Percentiles rank a stretch among this genome's conserved stretches.
Evolutionary conservation across 176 grass and related monocot species (phyloP).

Genomic region (Calamus simplicifolius): DNA sequence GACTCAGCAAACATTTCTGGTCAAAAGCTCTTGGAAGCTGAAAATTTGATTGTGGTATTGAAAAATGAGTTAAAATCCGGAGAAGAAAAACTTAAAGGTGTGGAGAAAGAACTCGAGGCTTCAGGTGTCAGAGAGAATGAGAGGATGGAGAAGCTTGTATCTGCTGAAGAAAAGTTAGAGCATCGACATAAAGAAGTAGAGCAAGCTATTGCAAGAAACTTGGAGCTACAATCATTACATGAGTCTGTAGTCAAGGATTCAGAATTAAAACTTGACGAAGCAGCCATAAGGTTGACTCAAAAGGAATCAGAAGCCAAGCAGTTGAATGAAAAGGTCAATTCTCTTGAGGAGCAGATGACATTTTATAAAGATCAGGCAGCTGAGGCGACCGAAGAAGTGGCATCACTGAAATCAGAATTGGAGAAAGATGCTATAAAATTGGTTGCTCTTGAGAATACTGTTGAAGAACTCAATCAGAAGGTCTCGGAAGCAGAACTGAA

Average conservation of each 20-base stretch:
- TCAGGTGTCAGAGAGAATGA: slow-evolving; percentile 40
- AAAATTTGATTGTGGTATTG: slow-evolving; percentile 31
- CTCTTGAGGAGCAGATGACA: slow-evolving; percentile 37
- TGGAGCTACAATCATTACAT: slow-evolving; percentile 56
- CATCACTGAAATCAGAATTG: slow-evolving; percentile 64
- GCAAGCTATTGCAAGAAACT: slow-evolving; percentile 62
- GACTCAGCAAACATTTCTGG: slow-evolving; percentile 35
- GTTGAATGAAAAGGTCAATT: slow-evolving; percentile 47
- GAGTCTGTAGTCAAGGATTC: slow-evolving; percentile 77
- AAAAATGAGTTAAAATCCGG: slow-evolving; percentile 45
- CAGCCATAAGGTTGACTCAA: slow-evolving; percentile 33
- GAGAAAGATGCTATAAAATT: slow-evolving; percentile 66
- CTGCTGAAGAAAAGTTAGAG: slow-evolving; percentile 57
- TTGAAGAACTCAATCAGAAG: slow-evolving; percentile 49
- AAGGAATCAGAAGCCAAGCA: slow-evolving; percentile 49
- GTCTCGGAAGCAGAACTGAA: slow-evolving; percentile 42
- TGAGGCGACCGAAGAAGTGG: slow-evolving; percentile 42
- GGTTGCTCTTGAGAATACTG: slow-evolving; percentile 40
- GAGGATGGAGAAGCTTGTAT: slow-evolving; percentile 60
- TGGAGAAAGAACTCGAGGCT: slow-evolving; percentile 42
- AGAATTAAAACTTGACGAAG: slow-evolving; percentile 54
- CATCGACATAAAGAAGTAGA: slow-evolving; percentile 54
- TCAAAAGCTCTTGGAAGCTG: slow-evolving; percentile 45
- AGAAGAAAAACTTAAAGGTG: slow-evolving; percentile 37
- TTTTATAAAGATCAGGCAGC: slow-evolving; percentile 43